Base-by-base conservation (phyloP, 768 basidiomycete species). In the Termitomyces sp. region DNA sequence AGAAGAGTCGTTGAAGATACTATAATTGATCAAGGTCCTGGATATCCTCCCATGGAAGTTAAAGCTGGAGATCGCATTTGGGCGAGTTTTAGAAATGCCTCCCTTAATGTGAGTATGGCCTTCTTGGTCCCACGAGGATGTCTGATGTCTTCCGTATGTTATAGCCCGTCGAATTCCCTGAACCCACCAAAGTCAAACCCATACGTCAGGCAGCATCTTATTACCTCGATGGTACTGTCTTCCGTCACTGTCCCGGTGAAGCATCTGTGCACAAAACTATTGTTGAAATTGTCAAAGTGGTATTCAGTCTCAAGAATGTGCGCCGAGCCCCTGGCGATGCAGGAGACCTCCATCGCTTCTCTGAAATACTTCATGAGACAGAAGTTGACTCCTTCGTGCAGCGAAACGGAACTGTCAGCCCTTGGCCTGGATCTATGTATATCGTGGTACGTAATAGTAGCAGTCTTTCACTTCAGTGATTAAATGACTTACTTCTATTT, bases 261-360 rank as follows among this genome's bases (percentile, higher is more conserved):
- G 63, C 66, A 4, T 74, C 72, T 55, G 66, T 71, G 2, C 71
- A 76, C 57, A 67, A 71, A 45, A 71, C 72, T 9, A 72, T 78
- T 30, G 68, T 75, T 4, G 78, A 80, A 60, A 74, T 77, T 40
- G 63, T 83, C 52, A 75, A 73, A 64, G 70, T 68, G n/a, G 68
- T 84, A 33, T 80, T 82, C 70, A 72, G 59, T 48, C 61, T 76
- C 33, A 71, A 74, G 60, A 79, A 79, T 61, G 58, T 82, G 36
- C 74, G 77, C 24, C 76, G 78, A 35, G 81, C 78, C 1, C 68
- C 74, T 14, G 81, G 79, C 1, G 63, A 70, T 49, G 67, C 74
- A 11, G 83, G 82, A 1, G 62, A 58, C 33, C 68, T 81, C 22
- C 64, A 66, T 24, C 65, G 71, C 5, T 74, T 74, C 59, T 62